Conservation (phyloP, 352 stramenopile species). For the Phytophthora palmivora region DNA sequence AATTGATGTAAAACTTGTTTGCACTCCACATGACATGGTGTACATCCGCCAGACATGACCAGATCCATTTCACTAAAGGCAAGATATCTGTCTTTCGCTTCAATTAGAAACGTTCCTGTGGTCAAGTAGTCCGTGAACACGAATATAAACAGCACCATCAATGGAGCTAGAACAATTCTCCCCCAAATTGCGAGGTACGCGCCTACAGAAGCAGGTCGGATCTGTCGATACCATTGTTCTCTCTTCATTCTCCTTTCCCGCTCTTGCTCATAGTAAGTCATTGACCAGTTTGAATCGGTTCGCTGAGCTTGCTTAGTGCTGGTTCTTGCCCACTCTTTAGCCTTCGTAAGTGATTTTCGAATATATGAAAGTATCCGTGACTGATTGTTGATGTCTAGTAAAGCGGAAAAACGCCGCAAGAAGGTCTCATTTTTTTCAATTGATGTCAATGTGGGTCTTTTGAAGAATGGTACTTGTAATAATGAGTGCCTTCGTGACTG, state of each 20-base stretch:
- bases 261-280: slow-evolving; percentile 32
- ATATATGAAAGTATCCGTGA: slow-evolving; percentile 12
- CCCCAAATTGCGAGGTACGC: slow-evolving; percentile 33
- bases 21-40: slow-evolving; percentile 22
- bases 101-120: slow-evolving; percentile 31
- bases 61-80: slow-evolving; percentile 34
- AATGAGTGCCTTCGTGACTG: neutral
- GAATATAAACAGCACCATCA: slow-evolving; percentile 28
- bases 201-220: slow-evolving; percentile 30
- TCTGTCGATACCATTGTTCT: slow-evolving; percentile 27
- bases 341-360: slow-evolving; percentile 14
- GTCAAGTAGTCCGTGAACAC: slow-evolving; percentile 33
- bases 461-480: neutral
- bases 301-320: slow-evolving; percentile 15
- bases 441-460: neutral
- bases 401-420: neutral
- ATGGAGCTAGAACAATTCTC: slow-evolving; percentile 25
- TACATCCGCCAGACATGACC: slow-evolving; percentile 36
- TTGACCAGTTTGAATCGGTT: slow-evolving; percentile 23
- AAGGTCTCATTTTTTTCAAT: neutral
- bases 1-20: slow-evolving; percentile 31
- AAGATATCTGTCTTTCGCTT: slow-evolving; percentile 38
- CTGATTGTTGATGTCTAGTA: no score
- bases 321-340: slow-evolving; percentile 10
- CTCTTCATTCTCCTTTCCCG: slow-evolving; percentile 4